Evolutionary conservation across 2,329 filamentous ascomycete species (phyloP), one percentile per base, ranked within the genome.

Genomic region (Aspergillus versicolor): DNA sequence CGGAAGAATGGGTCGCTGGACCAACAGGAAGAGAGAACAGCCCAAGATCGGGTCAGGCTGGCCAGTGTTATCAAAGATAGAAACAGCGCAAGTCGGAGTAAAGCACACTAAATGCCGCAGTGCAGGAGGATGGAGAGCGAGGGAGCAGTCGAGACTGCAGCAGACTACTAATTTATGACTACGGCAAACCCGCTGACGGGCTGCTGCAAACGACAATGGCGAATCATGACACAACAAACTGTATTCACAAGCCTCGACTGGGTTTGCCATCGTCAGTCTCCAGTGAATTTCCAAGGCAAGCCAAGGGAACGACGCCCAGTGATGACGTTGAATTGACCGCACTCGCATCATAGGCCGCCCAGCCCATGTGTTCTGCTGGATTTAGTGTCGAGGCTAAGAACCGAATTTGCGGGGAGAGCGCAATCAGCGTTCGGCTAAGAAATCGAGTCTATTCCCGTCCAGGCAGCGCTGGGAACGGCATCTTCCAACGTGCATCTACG

Each of bases 271-370:
- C 41, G 52, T 38, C 13, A 32, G 41, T n/a, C 22, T 34, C 13
- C 41, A 50, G 27, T 41, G 27, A 48, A 50, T 37, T 59, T 37
- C 45, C 42, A 57, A 57, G 24, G 37, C 54, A 57, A 56, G 56
- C 45, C 58, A 58, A 62, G 41, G 62, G 61, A 61, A 61, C 48
- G 45, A 32, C 22, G 12, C 15, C 17, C 17, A 60, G 58, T 64
- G 58, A 62, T 65, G 63, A 65, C 63, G 63, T 65, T 58, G 57
- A 58, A 60, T 59, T 56, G 61, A 57, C 5, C 13, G 34, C 62
- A 58, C 58, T 61, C 52, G 34, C 42, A 41, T 51, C 48, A 51
- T 41, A 43, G 32, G 43, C 8, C 9, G 27, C 9, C 9, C 27
- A 30, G 27, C 27, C 38, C 46, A 52, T 52, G 54, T 42, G 54